Conservation (phyloP, 352 stramenopile genomes). For the Globisporangium nunn region DNA sequence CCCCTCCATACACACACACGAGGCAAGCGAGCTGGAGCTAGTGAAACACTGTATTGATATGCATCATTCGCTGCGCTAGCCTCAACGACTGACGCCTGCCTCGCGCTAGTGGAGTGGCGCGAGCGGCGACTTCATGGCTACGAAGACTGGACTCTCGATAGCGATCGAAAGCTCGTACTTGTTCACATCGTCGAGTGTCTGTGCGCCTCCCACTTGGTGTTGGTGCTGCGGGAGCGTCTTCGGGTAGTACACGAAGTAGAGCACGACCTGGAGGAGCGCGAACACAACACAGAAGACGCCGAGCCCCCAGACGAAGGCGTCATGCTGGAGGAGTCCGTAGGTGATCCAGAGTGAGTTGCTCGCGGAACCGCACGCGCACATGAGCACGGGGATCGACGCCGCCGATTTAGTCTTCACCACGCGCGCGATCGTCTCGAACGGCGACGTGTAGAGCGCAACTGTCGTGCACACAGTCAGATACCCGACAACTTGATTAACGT, state of each 20-base stretch:
- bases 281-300: slow-evolving; percentile 27
- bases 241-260: slow-evolving; percentile 36
- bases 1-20: no score
- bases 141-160: slow-evolving; percentile 4
- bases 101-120: slow-evolving; percentile 2
- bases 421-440: slow-evolving; percentile 23
- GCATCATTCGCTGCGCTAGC: no score
- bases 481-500: slow-evolving; percentile 5
- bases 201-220: not conserved
- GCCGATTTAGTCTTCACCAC: slow-evolving; percentile 23
- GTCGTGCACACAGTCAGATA: slow-evolving; percentile 16
- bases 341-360: slow-evolving; percentile 53
- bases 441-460: slow-evolving; percentile 22
- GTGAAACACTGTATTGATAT: not conserved
- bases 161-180: slow-evolving; percentile 3
- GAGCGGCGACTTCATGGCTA: slow-evolving; percentile 5
- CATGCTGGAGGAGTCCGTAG: slow-evolving; percentile 35
- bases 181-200: not conserved
- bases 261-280: slow-evolving; percentile 27
- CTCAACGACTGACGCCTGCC: no score
- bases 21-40: no score
- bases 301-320: slow-evolving; percentile 39
- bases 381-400: slow-evolving; percentile 38
- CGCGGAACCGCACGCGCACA: slow-evolving; percentile 31
- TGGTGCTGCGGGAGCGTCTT: not conserved